Evolutionary conservation across 139 green algal genomes (phyloP).

Genomic region (Tetraselmis chui): DNA sequence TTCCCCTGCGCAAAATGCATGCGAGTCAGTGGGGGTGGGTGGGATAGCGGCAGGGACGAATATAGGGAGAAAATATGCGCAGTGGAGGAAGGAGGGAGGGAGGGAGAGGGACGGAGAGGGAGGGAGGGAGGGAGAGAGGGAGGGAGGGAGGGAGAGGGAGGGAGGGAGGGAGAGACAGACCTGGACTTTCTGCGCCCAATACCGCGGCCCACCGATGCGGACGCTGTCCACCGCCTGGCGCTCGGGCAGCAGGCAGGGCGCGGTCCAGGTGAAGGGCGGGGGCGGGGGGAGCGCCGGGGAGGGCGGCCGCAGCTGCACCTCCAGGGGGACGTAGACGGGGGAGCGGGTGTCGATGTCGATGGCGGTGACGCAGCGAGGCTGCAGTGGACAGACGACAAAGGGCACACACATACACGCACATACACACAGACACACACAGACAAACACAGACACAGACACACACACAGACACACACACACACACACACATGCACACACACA

Average conservation of each 20-base stretch:
- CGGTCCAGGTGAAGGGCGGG: conserved; percentile 17
- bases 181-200: conserved; percentile 54
- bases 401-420: too few relatives aligned
- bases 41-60: too few relatives aligned
- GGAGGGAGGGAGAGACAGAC: not conserved
- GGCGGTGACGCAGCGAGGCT: conserved; percentile 67
- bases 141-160: not conserved
- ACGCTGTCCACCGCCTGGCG: conserved; percentile 34
- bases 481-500: too few relatives aligned
- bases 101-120: too few relatives aligned
- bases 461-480: too few relatives aligned
- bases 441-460: too few relatives aligned
- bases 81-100: too few relatives aligned
- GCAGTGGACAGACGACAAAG: conserved; percentile 1
- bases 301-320: conserved; percentile 19
- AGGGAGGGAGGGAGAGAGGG: too few relatives aligned
- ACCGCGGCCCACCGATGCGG: conserved; percentile 55
- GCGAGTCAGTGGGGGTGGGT: too few relatives aligned
- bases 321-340: conserved; percentile 66
- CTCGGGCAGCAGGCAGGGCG: conserved; percentile 73
- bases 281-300: not conserved
- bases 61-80: too few relatives aligned
- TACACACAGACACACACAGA: too few relatives aligned
- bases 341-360: conserved; percentile 69
- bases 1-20: conserved; percentile 1